phyloP scores from a whole-genome alignment of 495 filamentous ascomycete species.

The Penicillium pulvis region DNA sequence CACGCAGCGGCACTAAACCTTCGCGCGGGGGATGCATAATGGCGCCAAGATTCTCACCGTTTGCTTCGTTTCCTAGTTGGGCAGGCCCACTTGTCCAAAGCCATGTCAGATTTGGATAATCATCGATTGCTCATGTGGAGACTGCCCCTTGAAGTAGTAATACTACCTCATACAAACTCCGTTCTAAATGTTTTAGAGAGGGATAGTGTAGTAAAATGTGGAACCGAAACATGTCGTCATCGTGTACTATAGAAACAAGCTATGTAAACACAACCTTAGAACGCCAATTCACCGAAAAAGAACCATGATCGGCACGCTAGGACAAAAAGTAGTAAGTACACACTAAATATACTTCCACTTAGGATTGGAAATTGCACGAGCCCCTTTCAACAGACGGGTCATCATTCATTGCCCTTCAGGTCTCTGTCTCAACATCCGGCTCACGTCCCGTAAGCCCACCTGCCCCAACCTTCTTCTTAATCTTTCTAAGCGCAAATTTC shows the following conservation, averaged over 20 bases:
- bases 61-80: neutral
- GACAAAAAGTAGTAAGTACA: neutral
- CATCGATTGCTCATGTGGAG: neutral
- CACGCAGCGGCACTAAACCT: constrained; percentile 1
- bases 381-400: neutral
- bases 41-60: neutral
- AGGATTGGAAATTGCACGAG: neutral
- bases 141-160: neutral
- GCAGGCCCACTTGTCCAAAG: neutral
- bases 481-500: constrained; percentile 47
- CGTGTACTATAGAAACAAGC: neutral
- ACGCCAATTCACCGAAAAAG: neutral
- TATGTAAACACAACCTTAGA: neutral
- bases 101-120: neutral
- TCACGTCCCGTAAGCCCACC: constrained; percentile 51
- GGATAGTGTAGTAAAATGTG: neutral
- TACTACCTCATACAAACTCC: neutral
- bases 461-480: constrained; percentile 48
- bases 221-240: neutral
- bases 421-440: constrained; percentile 58
- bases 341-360: neutral
- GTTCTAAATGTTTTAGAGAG: neutral
- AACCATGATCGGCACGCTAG: neutral
- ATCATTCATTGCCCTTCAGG: constrained; percentile 18
- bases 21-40: neutral